Conservation (phyloP, 2,329 filamentous ascomycete species). For the Ophiostoma populinum region DNA sequence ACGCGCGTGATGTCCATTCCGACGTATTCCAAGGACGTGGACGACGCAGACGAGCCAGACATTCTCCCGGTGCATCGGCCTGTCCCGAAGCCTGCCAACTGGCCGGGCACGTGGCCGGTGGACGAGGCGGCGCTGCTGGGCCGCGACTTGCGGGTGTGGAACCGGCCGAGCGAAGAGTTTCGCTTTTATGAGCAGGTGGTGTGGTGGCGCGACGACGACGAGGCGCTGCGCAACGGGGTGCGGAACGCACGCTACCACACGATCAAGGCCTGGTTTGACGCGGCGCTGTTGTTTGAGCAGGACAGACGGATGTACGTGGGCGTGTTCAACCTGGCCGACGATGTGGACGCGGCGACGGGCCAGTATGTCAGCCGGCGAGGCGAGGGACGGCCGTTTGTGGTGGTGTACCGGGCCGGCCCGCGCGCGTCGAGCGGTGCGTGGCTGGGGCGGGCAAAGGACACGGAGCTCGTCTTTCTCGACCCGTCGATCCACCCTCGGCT, state of each 20-base stretch:
- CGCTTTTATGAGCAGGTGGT: not conserved
- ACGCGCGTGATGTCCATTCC: conserved; percentile 11
- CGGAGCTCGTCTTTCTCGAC: conserved; percentile 41
- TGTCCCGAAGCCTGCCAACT: not conserved
- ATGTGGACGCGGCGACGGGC: conserved; percentile 21
- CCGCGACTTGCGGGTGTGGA: not conserved
- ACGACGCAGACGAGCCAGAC: too few relatives aligned
- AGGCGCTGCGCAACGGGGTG: not conserved
- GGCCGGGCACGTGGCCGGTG: not conserved
- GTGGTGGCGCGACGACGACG: not conserved
- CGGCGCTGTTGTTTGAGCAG: conserved; percentile 14
- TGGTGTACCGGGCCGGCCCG: conserved; percentile 27
- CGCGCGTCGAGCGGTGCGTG: too few relatives aligned
- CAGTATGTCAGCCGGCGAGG: too few relatives aligned
- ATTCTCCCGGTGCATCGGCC: not conserved
- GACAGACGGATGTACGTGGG: conserved; percentile 23
- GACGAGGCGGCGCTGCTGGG: not conserved
- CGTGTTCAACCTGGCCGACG: conserved; percentile 32
- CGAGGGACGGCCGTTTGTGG: conserved; percentile 40
- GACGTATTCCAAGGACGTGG: too few relatives aligned
- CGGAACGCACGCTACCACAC: not conserved
- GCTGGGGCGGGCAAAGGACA: too few relatives aligned
- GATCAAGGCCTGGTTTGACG: not conserved
- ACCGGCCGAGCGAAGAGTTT: not conserved
- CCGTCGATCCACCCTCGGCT: conserved; percentile 16